Percentiles rank a stretch among this genome's conserved stretches.
phyloP scores from a whole-genome alignment of 345 rosid genomes.

The Capsella bursapastoris region DNA sequence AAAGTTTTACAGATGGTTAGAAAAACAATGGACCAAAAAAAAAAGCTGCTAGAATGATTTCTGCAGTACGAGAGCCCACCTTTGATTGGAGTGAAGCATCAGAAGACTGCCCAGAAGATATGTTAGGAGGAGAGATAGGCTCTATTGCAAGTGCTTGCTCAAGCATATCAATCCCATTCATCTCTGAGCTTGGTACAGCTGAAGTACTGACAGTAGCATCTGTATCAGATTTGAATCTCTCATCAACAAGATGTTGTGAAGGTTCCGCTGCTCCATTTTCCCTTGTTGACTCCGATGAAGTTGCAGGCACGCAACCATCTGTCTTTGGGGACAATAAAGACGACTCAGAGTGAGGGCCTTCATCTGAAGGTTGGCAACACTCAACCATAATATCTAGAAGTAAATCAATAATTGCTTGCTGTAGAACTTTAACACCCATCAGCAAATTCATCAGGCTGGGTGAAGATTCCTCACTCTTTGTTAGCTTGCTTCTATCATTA shows the following conservation, averaged over 20 bases:
- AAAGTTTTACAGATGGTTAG: constrained; percentile 27
- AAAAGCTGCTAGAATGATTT: not conserved
- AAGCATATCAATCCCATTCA: constrained; percentile 53
- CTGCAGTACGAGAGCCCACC: constrained; percentile 50
- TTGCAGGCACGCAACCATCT: constrained; percentile 38
- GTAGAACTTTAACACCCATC: constrained; percentile 99
- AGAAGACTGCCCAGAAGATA: constrained; percentile 60
- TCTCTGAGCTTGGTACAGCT: constrained; percentile 78
- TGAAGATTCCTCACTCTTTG: constrained; percentile 77
- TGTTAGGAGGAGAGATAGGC: constrained; percentile 64
- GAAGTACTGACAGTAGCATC: constrained; percentile 67
- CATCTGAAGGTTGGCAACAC: constrained; percentile 96
- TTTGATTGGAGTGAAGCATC: constrained; percentile 73
- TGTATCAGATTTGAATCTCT: constrained; percentile 74
- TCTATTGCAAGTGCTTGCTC: constrained; percentile 63
- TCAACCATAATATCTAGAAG: constrained; percentile 97
- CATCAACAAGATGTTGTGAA: constrained; percentile 60
- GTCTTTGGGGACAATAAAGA: constrained; percentile 37
- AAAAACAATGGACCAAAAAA: constrained; percentile 18
- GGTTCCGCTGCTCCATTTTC: constrained; percentile 66
- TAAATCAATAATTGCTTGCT: constrained; percentile 98
- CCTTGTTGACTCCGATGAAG: constrained; percentile 42
- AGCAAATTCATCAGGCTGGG: constrained; percentile 99
- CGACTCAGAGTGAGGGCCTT: constrained; percentile 49
- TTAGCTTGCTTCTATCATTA: constrained; percentile 74